Evolutionary conservation across 2,329 filamentous ascomycete species (phyloP).

Genomic region (Aspergillus piperis): DNA sequence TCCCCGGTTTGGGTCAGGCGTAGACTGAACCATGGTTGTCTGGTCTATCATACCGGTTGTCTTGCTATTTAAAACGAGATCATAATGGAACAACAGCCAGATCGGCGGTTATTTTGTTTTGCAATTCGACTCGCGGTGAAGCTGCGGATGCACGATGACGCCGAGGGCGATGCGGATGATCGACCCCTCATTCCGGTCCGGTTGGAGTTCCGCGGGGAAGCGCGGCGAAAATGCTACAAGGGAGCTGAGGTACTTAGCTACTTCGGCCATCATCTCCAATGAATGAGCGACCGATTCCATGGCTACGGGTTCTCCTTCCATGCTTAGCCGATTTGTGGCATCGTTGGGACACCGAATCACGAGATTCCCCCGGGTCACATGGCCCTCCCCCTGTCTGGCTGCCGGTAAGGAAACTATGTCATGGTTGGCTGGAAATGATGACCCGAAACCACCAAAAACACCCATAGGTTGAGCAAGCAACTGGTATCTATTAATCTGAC

Average conservation of each 20-base stretch:
- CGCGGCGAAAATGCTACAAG: background rate
- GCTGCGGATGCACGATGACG: conserved; percentile 4
- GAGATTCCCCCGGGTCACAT: background rate
- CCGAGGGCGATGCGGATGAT: conserved; percentile 2
- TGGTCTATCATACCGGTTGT: background rate
- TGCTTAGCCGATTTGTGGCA: background rate
- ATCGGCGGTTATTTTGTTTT: background rate
- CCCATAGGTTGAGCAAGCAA: conserved; percentile 6
- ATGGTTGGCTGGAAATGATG: too few relatives aligned
- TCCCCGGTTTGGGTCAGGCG: background rate
- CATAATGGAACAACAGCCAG: background rate
- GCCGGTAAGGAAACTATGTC: too few relatives aligned
- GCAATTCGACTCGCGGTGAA: background rate
- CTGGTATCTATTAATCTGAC: conserved; percentile 38
- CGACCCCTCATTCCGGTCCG: conserved; percentile 7
- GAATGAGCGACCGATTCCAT: background rate
- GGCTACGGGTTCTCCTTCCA: background rate
- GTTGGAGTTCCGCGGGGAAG: background rate
- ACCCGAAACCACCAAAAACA: background rate
- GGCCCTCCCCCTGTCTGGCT: background rate
- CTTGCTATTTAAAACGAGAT: background rate
- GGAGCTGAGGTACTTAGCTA: too few relatives aligned
- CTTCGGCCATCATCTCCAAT: background rate
- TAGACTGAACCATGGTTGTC: background rate
- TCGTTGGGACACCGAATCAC: background rate